Conservation (phyloP, 1,284 basidiomycete genomes). For the Ganoderma boninense region DNA sequence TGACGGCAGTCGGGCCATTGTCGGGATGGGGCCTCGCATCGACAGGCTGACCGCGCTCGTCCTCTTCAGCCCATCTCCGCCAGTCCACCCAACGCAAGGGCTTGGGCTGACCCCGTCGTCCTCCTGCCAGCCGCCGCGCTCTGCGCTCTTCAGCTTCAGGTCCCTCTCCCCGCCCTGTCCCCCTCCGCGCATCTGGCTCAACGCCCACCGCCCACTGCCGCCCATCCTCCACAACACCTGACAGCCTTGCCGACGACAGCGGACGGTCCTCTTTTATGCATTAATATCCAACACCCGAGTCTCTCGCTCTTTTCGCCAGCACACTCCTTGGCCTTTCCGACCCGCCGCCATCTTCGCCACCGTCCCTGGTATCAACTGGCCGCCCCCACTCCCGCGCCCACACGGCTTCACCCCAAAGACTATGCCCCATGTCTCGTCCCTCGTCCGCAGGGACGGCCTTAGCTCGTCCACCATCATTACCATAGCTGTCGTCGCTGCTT, state of each 20-base stretch:
- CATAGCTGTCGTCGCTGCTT: constrained; percentile 51
- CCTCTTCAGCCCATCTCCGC: too few relatives aligned
- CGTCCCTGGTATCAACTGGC: constrained; percentile 3
- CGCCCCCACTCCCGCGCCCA: constrained; percentile 10
- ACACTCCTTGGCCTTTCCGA: constrained; percentile 24
- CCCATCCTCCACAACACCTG: background rate
- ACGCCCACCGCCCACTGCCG: constrained; percentile 9
- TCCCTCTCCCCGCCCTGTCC: background rate
- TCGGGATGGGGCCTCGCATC: background rate
- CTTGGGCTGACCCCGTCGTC: background rate
- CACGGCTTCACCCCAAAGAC: constrained; percentile 3
- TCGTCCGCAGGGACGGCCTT: constrained; percentile 26
- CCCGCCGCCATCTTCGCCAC: constrained; percentile 4
- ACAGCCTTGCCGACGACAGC: constrained; percentile 22
- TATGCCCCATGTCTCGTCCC: constrained; percentile 21
- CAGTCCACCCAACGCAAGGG: background rate
- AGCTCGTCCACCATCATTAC: constrained; percentile 50
- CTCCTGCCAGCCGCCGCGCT: background rate
- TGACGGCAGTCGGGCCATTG: background rate
- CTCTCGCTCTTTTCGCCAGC: constrained; percentile 27
- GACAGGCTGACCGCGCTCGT: background rate
- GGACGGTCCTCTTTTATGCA: constrained; percentile 25
- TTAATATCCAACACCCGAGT: constrained; percentile 12
- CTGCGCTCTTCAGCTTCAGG: constrained; percentile 8
- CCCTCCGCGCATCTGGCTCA: background rate